These are phyloP conservation scores for Suillus subluteus DNA, from an alignment of 768 basidiomycete species.

Conservation along the genomic window DNA sequence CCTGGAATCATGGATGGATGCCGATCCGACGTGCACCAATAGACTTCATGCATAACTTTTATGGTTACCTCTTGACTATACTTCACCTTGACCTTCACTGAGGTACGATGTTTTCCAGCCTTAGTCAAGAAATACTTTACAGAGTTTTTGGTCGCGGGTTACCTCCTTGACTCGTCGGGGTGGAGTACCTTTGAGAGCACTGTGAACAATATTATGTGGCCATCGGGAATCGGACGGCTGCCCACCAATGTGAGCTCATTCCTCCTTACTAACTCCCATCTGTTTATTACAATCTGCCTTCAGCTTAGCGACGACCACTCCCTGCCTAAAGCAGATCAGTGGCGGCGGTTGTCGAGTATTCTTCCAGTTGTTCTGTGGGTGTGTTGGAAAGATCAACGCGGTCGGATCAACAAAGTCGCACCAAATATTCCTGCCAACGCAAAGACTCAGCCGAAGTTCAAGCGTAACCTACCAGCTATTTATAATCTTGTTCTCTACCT, in stretches of 20 bases:
- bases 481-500: neutral
- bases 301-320: too few species aligned
- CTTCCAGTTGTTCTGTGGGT: slow-evolving; percentile 32
- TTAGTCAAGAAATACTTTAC: neutral
- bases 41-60: slow-evolving; percentile 38
- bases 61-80: slow-evolving; percentile 19
- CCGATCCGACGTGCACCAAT: slow-evolving; percentile 27
- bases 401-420: slow-evolving; percentile 21
- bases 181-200: slow-evolving; percentile 30
- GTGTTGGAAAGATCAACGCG: slow-evolving; percentile 26
- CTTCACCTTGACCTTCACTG: slow-evolving; percentile 16
- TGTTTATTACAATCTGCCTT: neutral
- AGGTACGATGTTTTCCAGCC: neutral
- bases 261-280: neutral
- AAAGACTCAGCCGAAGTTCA: slow-evolving; percentile 12
- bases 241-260: slow-evolving; percentile 36
- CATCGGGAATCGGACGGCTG: slow-evolving; percentile 32
- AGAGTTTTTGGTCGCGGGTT: slow-evolving; percentile 24
- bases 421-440: slow-evolving; percentile 23
- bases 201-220: slow-evolving; percentile 34
- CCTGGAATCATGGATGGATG: slow-evolving; percentile 34
- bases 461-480: slow-evolving; percentile 20
- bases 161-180: slow-evolving; percentile 29
- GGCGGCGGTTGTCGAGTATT: slow-evolving; percentile 29
- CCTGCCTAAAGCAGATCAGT: slow-evolving; percentile 32